phyloP scores from a whole-genome alignment of 805 yeast genomes.

The Suhomyces tanzawaensis region DNA sequence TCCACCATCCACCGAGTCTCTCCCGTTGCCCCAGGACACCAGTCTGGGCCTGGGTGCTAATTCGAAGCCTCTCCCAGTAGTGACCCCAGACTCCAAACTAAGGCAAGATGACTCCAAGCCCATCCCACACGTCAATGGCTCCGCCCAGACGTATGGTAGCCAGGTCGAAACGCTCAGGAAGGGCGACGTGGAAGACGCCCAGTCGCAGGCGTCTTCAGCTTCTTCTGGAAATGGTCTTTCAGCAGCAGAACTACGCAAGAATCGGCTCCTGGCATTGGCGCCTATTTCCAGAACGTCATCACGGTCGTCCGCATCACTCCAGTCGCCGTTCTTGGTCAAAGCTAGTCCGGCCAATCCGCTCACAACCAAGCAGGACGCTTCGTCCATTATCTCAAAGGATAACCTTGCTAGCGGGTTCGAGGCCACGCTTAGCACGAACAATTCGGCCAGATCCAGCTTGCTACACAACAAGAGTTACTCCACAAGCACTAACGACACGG shows the following conservation, averaged over 20 bases:
- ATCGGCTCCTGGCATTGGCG: slow-evolving; percentile 4
- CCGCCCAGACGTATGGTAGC: background rate
- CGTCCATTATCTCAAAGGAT: slow-evolving; percentile 22
- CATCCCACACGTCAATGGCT: background rate
- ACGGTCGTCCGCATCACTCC: slow-evolving; percentile 25
- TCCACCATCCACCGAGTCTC: slow-evolving; percentile 34
- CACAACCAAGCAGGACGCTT: slow-evolving; percentile 25
- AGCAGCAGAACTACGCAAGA: background rate
- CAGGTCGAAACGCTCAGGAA: background rate
- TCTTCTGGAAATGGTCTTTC: slow-evolving; percentile 6
- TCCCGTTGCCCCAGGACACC: slow-evolving; percentile 14
- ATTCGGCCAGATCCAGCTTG: slow-evolving; percentile 6
- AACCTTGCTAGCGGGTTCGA: slow-evolving; percentile 3
- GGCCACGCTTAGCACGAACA: slow-evolving; percentile 1
- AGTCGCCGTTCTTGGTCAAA: slow-evolving; percentile 31
- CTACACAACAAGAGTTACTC: slow-evolving; percentile 7
- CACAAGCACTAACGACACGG: slow-evolving; percentile 5
- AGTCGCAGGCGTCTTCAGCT: slow-evolving; percentile 6
- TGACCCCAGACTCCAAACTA: background rate
- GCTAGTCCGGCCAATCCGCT: slow-evolving; percentile 25
- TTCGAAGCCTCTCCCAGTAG: no score
- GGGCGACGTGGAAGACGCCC: slow-evolving; percentile 7
- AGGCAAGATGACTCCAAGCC: background rate
- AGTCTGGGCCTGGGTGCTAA: no score
- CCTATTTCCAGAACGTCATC: slow-evolving; percentile 11